These are phyloP conservation scores for Cocos nucifera DNA, from an alignment of 176 grass and related monocot species.

Conservation along the genomic window DNA sequence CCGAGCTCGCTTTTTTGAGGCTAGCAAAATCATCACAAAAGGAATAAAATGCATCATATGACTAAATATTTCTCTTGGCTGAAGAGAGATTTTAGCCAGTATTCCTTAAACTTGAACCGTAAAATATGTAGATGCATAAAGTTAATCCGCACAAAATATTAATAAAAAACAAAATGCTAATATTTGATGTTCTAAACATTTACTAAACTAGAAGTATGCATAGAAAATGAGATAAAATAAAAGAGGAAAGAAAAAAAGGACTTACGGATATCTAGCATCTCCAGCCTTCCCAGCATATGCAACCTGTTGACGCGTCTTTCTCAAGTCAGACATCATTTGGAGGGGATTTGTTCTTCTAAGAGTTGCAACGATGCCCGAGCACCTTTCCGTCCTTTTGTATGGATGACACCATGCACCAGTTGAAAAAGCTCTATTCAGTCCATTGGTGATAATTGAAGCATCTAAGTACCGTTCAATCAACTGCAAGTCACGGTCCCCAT, in stretches of 20 bases:
- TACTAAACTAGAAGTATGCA: background rate
- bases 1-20: too few relatives aligned
- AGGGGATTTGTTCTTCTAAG: constrained; percentile 93
- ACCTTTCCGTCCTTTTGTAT: constrained; percentile 59
- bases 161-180: too few relatives aligned
- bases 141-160: too few relatives aligned
- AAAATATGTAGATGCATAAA: too few relatives aligned
- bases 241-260: constrained; percentile 10
- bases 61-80: too few relatives aligned
- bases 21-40: too few relatives aligned
- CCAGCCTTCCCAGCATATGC: constrained; percentile 94
- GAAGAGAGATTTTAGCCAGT: too few relatives aligned
- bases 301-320: constrained; percentile 85
- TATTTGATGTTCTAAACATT: background rate
- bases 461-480: constrained; percentile 55
- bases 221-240: background rate
- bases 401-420: constrained; percentile 96
- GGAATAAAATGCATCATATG: too few relatives aligned
- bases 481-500: constrained; percentile 60
- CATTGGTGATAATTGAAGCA: constrained; percentile 80
- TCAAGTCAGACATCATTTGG: constrained; percentile 82
- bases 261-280: constrained; percentile 97
- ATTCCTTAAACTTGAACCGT: too few relatives aligned
- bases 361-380: constrained; percentile 71
- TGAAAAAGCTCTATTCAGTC: constrained; percentile 75